Evolutionary conservation across 2,329 filamentous ascomycete species (phyloP), one percentile per base, ranked within the genome.

Genomic region (Ophiocordyceps sinensis): DNA sequence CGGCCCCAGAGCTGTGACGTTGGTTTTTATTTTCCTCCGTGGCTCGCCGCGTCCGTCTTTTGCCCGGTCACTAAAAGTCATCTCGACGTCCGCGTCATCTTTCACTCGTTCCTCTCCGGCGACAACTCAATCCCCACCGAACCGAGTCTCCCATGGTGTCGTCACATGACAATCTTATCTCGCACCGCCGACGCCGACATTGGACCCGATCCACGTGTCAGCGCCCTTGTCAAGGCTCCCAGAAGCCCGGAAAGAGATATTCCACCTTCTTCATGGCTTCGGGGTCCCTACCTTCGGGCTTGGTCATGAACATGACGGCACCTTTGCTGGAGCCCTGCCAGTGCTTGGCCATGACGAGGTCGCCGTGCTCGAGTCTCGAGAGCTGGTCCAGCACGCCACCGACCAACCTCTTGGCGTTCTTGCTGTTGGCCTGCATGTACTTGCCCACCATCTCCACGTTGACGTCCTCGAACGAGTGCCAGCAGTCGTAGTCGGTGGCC

Each of bases 401-500:
- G 29, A 98, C 80, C 43, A 96, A 80, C 40, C 79, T 71, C 59
- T 82, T 81, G 29, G 91, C 91, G 56, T 96, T 98, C 56, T 81
- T 72, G 40, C 84, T 73, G 63, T 98, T 98, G 50, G 86, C 82
- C 58, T 83, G 82, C 91, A 98, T 98, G 64, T 94, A 85, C 45
- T 78, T 82, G 79, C 94, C 85, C 42, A 98, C 91, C 84, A 96
- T 94, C 62, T 88, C 85, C 19, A 98, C 91, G 46, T 87, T 88
- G 47, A 98, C 91, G 49, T 84, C 85, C 43, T 78, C 82, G 38
- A 74, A 75, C 17, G 75, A 78, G 58, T 88, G 83, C 91, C 91
- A 98, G 77, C 89, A 96, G 69, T 98, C 91, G 62, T 98, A 98
- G 68, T 98, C 91, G 26, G 91, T 98, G 29, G 86, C 85, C 91